Evolutionary conservation across 2,329 filamentous ascomycete genomes (phyloP).

Genomic region (Fusarium pseudonygamai): DNA sequence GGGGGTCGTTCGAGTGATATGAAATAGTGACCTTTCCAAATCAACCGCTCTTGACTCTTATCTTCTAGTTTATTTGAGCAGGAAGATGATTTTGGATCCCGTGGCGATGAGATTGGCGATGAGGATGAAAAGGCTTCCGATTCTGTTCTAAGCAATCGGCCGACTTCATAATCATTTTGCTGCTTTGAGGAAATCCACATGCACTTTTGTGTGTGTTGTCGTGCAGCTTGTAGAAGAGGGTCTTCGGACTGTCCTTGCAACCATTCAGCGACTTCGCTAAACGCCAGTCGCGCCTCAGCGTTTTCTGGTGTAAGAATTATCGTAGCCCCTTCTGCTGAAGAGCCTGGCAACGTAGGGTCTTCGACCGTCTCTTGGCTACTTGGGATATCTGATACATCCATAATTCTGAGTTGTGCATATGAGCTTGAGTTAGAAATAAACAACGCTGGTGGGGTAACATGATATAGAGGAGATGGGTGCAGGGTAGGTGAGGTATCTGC

Average conservation of each 20-base stretch:
- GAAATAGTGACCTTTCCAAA: background rate
- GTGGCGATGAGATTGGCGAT: background rate
- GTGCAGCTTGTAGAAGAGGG: accelerated
- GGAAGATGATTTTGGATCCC: background rate
- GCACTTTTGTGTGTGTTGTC: background rate
- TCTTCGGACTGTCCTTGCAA: accelerated
- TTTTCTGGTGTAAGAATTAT: background rate
- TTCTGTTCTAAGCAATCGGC: accelerated
- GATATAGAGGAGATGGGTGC: no score
- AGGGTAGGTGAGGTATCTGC: background rate
- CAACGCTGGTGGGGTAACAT: background rate
- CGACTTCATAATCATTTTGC: background rate
- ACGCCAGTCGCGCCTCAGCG: background rate
- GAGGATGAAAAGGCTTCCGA: accelerated
- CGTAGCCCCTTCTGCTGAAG: background rate
- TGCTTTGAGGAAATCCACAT: background rate
- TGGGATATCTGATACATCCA: background rate
- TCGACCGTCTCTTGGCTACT: background rate
- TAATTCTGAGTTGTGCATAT: accelerated
- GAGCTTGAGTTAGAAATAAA: background rate
- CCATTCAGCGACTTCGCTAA: accelerated
- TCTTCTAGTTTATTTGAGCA: accelerated
- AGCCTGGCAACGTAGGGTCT: background rate
- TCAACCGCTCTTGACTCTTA: accelerated
- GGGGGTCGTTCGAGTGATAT: background rate